A percentile compares a stretch with the other conserved stretches of the same genome.
Conservation (phyloP, 1,284 basidiomycete species). For the Trametes sp. region DNA sequence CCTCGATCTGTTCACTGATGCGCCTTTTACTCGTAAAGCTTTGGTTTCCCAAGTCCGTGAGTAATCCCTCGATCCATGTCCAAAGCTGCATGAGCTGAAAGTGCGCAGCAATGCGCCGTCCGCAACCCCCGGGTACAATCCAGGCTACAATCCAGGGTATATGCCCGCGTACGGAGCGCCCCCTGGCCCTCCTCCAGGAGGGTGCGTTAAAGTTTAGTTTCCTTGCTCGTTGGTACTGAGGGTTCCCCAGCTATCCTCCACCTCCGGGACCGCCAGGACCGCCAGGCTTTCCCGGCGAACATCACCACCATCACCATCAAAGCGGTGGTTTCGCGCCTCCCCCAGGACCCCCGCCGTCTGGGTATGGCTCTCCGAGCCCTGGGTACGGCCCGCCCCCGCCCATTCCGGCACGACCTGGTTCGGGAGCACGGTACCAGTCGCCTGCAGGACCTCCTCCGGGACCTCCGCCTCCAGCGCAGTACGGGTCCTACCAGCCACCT, state of each 20-base stretch:
- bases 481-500: conserved; percentile 39
- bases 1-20: too few species aligned
- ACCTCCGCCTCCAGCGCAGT: too few species aligned
- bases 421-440: conserved; percentile 35
- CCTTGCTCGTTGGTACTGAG: not conserved
- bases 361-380: not conserved
- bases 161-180: conserved; percentile 38
- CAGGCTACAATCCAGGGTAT: conserved; percentile 38
- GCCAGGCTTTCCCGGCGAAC: conserved; percentile 13
- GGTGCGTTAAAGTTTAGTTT: conserved; percentile 13
- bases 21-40: conserved; percentile 7
- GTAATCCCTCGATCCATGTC: not conserved
- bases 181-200: conserved; percentile 33
- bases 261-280: conserved; percentile 30
- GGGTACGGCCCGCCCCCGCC: conserved; percentile 27
- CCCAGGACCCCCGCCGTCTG: conserved; percentile 16
- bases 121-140: conserved; percentile 34
- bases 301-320: conserved; percentile 24
- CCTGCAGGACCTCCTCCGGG: conserved; percentile 40
- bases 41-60: conserved; percentile 24
- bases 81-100: not conserved
- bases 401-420: conserved; percentile 25
- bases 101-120: conserved; percentile 21
- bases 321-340: conserved; percentile 42
- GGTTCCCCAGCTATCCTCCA: conserved; percentile 16